Evolutionary conservation across 495 filamentous ascomycete genomes (phyloP), one percentile per base, ranked within the genome.

Genomic region (Neurospora cerealis): DNA sequence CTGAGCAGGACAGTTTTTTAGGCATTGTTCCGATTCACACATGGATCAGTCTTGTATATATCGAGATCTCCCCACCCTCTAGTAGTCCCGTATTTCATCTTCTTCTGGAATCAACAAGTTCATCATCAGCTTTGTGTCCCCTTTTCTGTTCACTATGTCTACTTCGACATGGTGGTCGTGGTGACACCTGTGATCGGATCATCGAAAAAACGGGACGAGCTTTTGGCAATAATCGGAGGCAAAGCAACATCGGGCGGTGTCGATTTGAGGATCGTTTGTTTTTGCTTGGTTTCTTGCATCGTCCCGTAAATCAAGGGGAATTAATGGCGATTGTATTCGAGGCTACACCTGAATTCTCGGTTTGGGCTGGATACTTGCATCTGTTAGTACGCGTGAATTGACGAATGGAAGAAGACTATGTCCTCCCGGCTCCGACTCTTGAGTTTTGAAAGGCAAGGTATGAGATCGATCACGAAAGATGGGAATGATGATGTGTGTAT

Each of bases 251-350:
- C 4, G 4, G 9, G 44, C 4, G 9, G 44, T 5, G 1, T 48
- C 0, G 21, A 13, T 60, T 15, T 1, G 21, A 60, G 1, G 0
- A 5, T 15, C 2, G 21, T 15, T 60, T 15, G n/a, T 15, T 0
- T 28, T 60, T 60, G 5, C 4, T 60, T 1, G 0, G 21, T 28
- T 28, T 28, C 11, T 15, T 28, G 21, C 0, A 28, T 15, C 11
- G 48, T 0, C 1, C 11, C 21, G 21, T 28, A 0, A 1, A 28
- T 15, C 0, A 0, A 60, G 11, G 0, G 48, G 21, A 28, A 28
- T 28, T 21, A 15, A 60, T 3, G 21, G 48, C 21, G 21, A 15
- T 28, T 5, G 21, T 13, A 0, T 28, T 60, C 21, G 5, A 60
- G 48, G 48, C 11, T 28, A 28, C 21, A 13, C 44, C 8, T 11